Percentiles rank a stretch among this genome's conserved stretches.
Conservation (phyloP, 805 yeast species). For the Barnettozyma wickerhamii region DNA sequence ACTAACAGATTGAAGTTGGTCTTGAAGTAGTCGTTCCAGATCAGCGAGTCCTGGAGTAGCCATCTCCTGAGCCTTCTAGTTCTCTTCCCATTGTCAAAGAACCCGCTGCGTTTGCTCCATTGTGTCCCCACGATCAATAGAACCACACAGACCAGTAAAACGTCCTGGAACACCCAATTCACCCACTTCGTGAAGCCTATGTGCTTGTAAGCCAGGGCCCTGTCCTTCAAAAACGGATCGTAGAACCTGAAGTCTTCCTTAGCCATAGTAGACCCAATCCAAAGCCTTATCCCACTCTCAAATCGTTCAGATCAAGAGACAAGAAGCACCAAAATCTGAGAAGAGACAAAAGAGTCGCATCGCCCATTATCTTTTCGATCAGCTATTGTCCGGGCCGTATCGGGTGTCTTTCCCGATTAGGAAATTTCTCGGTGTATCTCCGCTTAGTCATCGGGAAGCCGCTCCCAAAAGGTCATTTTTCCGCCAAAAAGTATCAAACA, state of each 20-base stretch:
- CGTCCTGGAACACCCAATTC: slow-evolving; percentile 20
- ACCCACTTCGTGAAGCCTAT: slow-evolving; percentile 20
- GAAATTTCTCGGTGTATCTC: no score
- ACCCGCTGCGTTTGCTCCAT: background rate
- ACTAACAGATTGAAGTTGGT: slow-evolving; percentile 13
- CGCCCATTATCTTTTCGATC: slow-evolving; percentile 4
- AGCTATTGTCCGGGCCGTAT: background rate
- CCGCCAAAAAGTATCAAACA: no score
- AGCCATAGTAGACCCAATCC: slow-evolving; percentile 6
- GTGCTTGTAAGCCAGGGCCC: slow-evolving; percentile 17
- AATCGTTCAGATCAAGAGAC: no score
- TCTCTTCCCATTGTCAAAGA: background rate
- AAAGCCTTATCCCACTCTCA: no score
- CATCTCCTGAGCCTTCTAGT: background rate
- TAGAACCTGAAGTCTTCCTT: slow-evolving; percentile 17
- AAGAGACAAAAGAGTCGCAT: no score
- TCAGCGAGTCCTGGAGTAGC: slow-evolving; percentile 8
- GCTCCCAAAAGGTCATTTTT: background rate
- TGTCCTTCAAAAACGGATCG: slow-evolving; percentile 21
- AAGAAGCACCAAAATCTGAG: no score
- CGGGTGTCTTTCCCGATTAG: background rate
- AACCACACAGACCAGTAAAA: slow-evolving; percentile 8
- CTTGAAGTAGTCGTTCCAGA: slow-evolving; percentile 14
- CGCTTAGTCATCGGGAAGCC: no score
- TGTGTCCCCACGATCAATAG: background rate